Conservation (phyloP, 768 basidiomycete species). For the Phanerochaete sordida region DNA sequence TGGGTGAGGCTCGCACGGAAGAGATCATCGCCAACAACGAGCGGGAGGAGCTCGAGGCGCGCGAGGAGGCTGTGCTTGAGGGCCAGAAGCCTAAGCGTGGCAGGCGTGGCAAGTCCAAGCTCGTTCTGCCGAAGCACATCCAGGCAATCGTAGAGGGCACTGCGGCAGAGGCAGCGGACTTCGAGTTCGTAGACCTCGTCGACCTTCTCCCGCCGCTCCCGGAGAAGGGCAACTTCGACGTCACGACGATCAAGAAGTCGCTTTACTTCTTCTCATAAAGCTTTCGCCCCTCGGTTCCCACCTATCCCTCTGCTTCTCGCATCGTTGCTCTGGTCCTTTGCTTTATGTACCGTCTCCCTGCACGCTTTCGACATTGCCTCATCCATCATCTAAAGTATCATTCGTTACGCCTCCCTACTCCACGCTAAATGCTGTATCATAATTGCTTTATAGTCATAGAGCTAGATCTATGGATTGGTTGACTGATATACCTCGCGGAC, state of each 20-base stretch:
- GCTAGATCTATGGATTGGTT: not conserved
- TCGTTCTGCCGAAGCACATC: conserved; percentile 3
- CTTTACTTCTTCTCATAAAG: conserved; percentile 91
- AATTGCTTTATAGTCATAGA: conserved; percentile 3
- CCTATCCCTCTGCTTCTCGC: not conserved
- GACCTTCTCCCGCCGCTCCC: conserved; percentile 82
- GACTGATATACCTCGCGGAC: not conserved
- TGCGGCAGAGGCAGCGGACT: conserved; percentile 20
- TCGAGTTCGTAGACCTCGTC: conserved; percentile 70
- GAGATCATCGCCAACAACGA: not conserved
- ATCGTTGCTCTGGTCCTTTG: conserved; percentile 1
- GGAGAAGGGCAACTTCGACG: conserved; percentile 81
- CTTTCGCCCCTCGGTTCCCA: not conserved
- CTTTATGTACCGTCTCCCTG: not conserved
- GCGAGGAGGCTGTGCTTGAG: conserved; percentile 5
- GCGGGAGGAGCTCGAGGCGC: not conserved
- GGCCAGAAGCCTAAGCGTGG: conserved; percentile 20
- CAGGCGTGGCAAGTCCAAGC: conserved; percentile 14
- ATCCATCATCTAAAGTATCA: not conserved
- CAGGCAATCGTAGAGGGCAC: conserved; percentile 1
- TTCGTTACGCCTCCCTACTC: not conserved
- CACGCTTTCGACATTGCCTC: conserved; percentile 4
- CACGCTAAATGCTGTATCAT: not conserved
- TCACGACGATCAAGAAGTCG: conserved; percentile 75
- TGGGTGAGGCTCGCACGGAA: not conserved